These are phyloP conservation scores for Sporothrix pseudoabietina DNA, from an alignment of 2,329 filamentous ascomycete species.

Conservation along the genomic window DNA sequence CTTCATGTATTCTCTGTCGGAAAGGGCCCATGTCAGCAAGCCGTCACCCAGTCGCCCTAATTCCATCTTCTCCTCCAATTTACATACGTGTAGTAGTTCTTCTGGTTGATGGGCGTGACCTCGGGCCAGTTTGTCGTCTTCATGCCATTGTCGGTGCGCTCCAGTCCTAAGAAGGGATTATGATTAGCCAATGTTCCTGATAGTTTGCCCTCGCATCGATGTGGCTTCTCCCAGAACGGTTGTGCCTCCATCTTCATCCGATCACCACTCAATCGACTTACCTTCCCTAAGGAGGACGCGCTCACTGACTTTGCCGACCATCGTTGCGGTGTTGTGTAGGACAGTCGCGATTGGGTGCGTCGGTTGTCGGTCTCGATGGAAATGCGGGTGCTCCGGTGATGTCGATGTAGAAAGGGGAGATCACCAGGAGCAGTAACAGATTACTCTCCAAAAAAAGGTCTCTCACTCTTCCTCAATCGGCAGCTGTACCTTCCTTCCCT, in stretches of 20 bases:
- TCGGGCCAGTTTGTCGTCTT: constrained; percentile 93
- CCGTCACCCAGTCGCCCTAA: not conserved
- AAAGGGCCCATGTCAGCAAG: constrained; percentile 1
- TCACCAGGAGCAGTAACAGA: constrained; percentile 22
- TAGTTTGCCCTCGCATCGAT: no score
- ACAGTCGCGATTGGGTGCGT: not conserved
- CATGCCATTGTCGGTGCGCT: constrained; percentile 98
- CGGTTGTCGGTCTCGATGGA: not conserved
- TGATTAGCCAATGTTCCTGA: constrained; percentile 1
- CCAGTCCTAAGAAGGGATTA: constrained; percentile 65
- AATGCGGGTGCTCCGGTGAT: constrained; percentile 1
- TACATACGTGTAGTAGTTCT: constrained; percentile 97
- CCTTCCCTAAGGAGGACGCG: constrained; percentile 65
- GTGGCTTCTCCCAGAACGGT: not conserved
- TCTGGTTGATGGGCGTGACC: constrained; percentile 93
- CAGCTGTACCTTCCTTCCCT: constrained; percentile 8
- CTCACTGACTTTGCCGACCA: constrained; percentile 68
- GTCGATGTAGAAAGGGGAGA: not conserved
- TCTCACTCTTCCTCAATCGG: constrained; percentile 10
- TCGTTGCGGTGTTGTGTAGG: constrained; percentile 39
- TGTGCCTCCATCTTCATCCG: not conserved
- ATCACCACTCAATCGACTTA: constrained; percentile 41
- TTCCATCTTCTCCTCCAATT: not conserved
- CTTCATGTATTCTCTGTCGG: constrained; percentile 86
- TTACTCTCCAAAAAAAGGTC: constrained; percentile 1